These are phyloP conservation scores for Xylaria castorea DNA, from an alignment of 495 filamentous ascomycete genomes.

Conservation along the genomic window DNA sequence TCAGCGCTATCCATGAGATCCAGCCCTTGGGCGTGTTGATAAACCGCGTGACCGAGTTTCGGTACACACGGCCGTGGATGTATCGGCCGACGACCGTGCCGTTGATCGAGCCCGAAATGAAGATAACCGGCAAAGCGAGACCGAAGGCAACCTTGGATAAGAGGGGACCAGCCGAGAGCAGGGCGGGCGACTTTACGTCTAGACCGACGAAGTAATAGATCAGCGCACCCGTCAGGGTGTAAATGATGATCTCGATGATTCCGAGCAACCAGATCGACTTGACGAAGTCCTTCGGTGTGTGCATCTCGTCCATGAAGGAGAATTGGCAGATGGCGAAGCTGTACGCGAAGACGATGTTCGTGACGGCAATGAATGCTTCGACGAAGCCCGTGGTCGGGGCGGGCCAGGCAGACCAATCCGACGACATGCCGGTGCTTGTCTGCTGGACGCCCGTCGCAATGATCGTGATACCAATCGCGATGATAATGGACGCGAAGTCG, in stretches of 20 bases:
- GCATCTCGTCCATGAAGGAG: slow-evolving; percentile 79
- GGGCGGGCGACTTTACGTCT: slow-evolving; percentile 70
- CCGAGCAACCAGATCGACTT: slow-evolving; percentile 73
- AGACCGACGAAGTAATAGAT: slow-evolving; percentile 78
- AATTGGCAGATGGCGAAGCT: slow-evolving; percentile 76
- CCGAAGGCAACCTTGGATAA: slow-evolving; percentile 79
- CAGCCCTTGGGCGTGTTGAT: slow-evolving; percentile 66
- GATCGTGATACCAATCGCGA: slow-evolving; percentile 71
- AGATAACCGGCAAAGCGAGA: slow-evolving; percentile 80
- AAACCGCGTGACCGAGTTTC: slow-evolving; percentile 59
- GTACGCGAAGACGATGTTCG: slow-evolving; percentile 79
- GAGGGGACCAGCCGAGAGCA: slow-evolving; percentile 65
- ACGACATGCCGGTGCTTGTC: slow-evolving; percentile 43
- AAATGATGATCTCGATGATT: slow-evolving; percentile 68
- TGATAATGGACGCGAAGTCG: slow-evolving; percentile 68
- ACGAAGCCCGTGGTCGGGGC: slow-evolving; percentile 46
- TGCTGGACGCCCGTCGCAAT: slow-evolving; percentile 66
- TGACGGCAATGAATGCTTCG: slow-evolving; percentile 67
- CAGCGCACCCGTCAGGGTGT: slow-evolving; percentile 69
- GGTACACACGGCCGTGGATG: slow-evolving; percentile 68
- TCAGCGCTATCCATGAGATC: slow-evolving; percentile 66
- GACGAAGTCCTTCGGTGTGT: slow-evolving; percentile 67
- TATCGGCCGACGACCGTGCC: slow-evolving; percentile 66
- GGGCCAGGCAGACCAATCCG: slow-evolving; percentile 53
- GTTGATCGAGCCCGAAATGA: slow-evolving; percentile 71